phyloP scores from a whole-genome alignment of 2,329 filamentous ascomycete genomes.

The Emmonsiellopsis sp. region DNA sequence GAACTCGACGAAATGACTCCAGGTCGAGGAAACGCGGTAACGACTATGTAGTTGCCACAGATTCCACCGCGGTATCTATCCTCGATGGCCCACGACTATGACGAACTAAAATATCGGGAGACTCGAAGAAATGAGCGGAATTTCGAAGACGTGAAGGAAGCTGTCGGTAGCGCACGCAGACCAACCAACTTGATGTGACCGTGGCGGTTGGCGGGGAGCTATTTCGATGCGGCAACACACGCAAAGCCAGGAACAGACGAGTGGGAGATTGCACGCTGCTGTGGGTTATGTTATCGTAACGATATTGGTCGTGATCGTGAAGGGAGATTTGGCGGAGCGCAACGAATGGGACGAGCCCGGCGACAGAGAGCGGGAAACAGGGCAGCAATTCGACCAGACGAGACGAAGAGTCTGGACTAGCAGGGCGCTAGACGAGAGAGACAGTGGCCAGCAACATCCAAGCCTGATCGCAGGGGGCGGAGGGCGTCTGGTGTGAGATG shows the following conservation, averaged over 20 bases:
- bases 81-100: background rate
- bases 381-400: background rate
- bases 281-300: background rate
- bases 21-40: too few relatives aligned
- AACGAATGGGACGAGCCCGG: background rate
- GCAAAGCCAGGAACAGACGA: background rate
- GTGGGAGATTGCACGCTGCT: background rate
- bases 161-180: background rate
- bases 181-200: background rate
- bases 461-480: background rate
- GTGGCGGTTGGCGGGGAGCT: background rate
- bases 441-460: background rate
- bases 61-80: background rate
- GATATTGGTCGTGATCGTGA: background rate
- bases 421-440: background rate
- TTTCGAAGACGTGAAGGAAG: background rate
- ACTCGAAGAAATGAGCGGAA: background rate
- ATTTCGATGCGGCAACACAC: background rate
- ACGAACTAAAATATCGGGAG: background rate
- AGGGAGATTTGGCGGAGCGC: background rate
- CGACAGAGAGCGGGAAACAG: background rate
- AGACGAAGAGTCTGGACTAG: background rate
- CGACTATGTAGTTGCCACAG: background rate
- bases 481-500: background rate
- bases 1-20: background rate